These are phyloP conservation scores for Alnus glutinosa DNA, from an alignment of 306 rosid species.

Conservation along the genomic window DNA sequence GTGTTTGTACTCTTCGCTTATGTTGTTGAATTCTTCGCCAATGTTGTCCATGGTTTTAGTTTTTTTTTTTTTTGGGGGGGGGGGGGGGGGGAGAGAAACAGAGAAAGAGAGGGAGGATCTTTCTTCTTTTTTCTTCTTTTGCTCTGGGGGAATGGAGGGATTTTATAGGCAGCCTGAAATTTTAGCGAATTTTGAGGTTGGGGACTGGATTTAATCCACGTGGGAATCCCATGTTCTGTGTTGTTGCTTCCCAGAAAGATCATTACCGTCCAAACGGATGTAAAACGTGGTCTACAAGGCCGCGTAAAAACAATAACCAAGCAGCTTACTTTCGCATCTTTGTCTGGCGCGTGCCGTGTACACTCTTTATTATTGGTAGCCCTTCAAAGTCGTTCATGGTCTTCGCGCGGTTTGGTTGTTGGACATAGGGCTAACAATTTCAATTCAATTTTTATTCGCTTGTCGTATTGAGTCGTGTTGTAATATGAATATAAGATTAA, in stretches of 20 bases:
- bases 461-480: too few species aligned
- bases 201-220: conserved; percentile 21
- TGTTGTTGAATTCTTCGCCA: conserved; percentile 42
- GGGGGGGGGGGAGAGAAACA: background rate
- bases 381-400: background rate
- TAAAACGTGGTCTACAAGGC: conserved; percentile 10
- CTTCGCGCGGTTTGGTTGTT: background rate
- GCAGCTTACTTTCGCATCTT: background rate
- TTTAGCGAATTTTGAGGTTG: conserved; percentile 9
- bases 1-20: conserved; percentile 34
- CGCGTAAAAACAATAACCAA: conserved; percentile 26
- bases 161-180: background rate
- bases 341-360: background rate
- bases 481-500: too few species aligned
- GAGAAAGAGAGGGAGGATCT: background rate
- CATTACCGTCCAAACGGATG: conserved; percentile 16
- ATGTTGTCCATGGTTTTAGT: conserved; percentile 56
- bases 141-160: background rate
- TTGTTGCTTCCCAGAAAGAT: conserved; percentile 33
- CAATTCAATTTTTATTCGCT: too few species aligned
- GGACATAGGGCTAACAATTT: background rate
- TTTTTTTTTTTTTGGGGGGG: background rate
- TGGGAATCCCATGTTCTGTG: background rate
- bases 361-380: too few species aligned
- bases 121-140: too few species aligned